Evolutionary conservation across 1,284 basidiomycete genomes (phyloP), one percentile per base, ranked within the genome.

Genomic region (Fomitopsis palustris): DNA sequence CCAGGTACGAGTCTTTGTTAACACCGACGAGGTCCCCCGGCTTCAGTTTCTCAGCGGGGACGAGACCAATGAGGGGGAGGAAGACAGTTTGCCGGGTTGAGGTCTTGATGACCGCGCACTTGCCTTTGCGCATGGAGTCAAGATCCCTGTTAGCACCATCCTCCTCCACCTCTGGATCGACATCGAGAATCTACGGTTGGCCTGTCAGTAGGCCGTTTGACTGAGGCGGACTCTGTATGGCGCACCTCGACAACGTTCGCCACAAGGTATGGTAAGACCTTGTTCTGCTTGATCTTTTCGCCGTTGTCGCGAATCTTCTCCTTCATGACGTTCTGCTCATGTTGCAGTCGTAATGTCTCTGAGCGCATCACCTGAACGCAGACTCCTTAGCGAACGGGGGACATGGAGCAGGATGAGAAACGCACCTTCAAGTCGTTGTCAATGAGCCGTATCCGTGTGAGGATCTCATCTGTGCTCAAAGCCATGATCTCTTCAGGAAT

Each of bases 241-340:
- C 80, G 60, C 65, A 94, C 94, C 83, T 97, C 95, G 31, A 98
- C 93, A 23, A 99, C 94, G 70, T 99, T 98, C 27, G 93, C 95
- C 49, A 99, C 97, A 56, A 99, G 87, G 77, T 98, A 99, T 1
- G 97, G 96, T 45, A 99, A 79, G 21, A 98, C 95, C 77, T 99
- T 99, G 79, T 99, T 99, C 85, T 99, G 96, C 77, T 98, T 98
- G 69, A 99, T 95, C 81, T 99, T 99, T 76, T 98, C 96, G 55
- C 90, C 89, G 67, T 98, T 99, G 74, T 99, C 96, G 61, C 94
- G 87, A 73, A 99, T 97, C 83, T 96, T 97, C 81, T 98, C 96
- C 72, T 93, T 90, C 95, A 99, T 98, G 65, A 91, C 90, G 66
- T 81, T 90, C 74, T 96, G 92, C 74, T 99, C 97, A 73, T 99